Conservation (phyloP, 805 yeast species). For the Wickerhamomyces tratensis region DNA sequence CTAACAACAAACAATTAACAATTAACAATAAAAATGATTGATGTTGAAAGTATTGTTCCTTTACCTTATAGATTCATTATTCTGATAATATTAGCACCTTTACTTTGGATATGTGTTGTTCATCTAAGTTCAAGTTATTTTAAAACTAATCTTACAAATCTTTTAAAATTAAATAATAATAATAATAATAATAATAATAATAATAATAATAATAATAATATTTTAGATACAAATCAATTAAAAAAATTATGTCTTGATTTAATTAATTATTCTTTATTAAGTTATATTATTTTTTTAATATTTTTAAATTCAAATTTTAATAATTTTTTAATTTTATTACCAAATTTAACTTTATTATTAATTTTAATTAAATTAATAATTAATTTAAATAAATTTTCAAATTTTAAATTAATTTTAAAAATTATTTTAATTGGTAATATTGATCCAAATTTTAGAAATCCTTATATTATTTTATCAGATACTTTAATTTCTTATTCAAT, state of each 20-base stretch:
- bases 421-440: conserved; percentile 53
- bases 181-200: too few relatives aligned
- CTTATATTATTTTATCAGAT: conserved; percentile 79
- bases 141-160: too few relatives aligned
- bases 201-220: too few relatives aligned
- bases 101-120: too few relatives aligned
- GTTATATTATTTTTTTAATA: not conserved
- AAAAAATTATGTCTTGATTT: not conserved
- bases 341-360: conserved; percentile 15
- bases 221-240: not conserved
- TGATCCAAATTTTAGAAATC: conserved; percentile 50
- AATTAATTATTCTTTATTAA: not conserved
- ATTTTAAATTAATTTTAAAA: conserved; percentile 34
- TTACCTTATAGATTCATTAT: too few relatives aligned
- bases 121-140: too few relatives aligned
- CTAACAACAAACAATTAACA: too few relatives aligned
- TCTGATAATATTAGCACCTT: too few relatives aligned
- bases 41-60: too few relatives aligned
- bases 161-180: too few relatives aligned
- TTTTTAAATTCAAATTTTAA: conserved; percentile 4
- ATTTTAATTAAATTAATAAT: conserved; percentile 8
- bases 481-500: conserved; percentile 74
- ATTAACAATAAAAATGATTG: too few relatives aligned
- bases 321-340: conserved; percentile 28
- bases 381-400: conserved; percentile 23